Percentiles rank a stretch among this genome's conserved stretches.
phyloP scores from a whole-genome alignment of 257 asterid genomes.

The Echites panduratus region DNA sequence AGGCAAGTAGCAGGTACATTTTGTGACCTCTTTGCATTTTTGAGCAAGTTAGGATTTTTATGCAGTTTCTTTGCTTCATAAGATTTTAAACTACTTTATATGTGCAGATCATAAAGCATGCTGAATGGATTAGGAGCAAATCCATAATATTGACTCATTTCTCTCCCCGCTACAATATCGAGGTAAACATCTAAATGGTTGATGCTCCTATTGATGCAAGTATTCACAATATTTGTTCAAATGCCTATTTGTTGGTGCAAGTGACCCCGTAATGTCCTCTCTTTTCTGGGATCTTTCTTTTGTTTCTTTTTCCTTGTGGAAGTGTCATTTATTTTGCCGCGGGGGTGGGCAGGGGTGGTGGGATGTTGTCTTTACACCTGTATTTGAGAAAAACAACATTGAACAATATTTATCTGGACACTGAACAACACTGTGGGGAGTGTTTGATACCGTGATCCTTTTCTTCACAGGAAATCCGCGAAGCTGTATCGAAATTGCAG shows the following conservation, averaged over 20 bases:
- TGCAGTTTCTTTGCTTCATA: background rate
- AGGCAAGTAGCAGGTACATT: slow-evolving; percentile 3
- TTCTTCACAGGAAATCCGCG: slow-evolving; percentile 61
- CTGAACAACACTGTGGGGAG: background rate
- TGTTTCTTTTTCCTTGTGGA: background rate
- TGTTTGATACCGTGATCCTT: background rate
- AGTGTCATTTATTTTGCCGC: background rate
- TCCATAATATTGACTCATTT: slow-evolving; percentile 80
- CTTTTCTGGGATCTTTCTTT: too few species aligned
- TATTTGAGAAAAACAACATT: background rate
- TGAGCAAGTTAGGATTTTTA: background rate
- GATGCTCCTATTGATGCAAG: background rate
- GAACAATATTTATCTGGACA: background rate
- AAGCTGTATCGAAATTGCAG: slow-evolving; percentile 67
- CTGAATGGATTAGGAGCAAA: slow-evolving; percentile 79
- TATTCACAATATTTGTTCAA: background rate
- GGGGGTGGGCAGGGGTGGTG: too few species aligned
- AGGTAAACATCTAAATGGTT: slow-evolving; percentile 45
- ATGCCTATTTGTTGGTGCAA: background rate
- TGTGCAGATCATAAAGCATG: slow-evolving; percentile 78
- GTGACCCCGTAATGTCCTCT: background rate
- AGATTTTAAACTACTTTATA: slow-evolving; percentile 6
- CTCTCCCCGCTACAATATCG: slow-evolving; percentile 79
- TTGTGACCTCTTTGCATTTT: background rate
- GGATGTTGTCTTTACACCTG: too few species aligned